Percentiles rank a stretch among this genome's conserved stretches.
Conservation (phyloP, 768 basidiomycete species). For the Auricularia auricula-judae region DNA sequence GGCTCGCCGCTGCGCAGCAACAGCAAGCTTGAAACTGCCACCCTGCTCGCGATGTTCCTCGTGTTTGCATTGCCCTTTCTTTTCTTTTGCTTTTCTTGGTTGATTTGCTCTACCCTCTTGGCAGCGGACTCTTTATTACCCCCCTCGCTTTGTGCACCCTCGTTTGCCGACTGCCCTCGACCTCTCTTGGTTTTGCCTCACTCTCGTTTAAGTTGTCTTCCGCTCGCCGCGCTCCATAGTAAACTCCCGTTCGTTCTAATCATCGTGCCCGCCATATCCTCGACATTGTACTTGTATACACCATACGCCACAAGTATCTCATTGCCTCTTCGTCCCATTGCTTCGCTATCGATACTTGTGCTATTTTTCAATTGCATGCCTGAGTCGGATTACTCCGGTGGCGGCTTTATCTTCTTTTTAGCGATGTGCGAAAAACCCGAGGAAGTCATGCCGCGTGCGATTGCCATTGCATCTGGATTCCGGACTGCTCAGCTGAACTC, state of each 20-base stretch:
- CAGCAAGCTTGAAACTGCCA: not conserved
- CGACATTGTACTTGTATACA: no score
- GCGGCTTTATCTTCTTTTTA: no score
- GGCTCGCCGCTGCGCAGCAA: conserved; percentile 1
- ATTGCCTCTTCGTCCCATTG: no score
- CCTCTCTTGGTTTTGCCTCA: not conserved
- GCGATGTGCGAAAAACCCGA: not conserved
- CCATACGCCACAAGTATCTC: no score
- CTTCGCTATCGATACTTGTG: not conserved
- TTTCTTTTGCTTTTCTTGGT: not conserved
- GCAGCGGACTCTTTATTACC: no score
- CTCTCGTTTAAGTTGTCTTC: not conserved
- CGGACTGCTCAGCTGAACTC: not conserved
- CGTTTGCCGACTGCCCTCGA: not conserved
- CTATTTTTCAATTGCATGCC: not conserved
- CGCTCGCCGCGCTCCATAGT: no score
- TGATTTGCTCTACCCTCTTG: not conserved
- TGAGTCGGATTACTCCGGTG: no score
- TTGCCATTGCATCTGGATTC: not conserved
- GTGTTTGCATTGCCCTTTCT: not conserved
- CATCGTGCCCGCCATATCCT: no score
- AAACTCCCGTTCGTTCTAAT: no score
- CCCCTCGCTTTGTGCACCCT: no score
- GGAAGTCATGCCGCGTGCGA: not conserved
- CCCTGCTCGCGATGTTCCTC: not conserved